A percentile compares a stretch with the other conserved stretches of the same genome.
phyloP scores from a whole-genome alignment of 169 alveolate species.

The Plasmodium vinckei region DNA sequence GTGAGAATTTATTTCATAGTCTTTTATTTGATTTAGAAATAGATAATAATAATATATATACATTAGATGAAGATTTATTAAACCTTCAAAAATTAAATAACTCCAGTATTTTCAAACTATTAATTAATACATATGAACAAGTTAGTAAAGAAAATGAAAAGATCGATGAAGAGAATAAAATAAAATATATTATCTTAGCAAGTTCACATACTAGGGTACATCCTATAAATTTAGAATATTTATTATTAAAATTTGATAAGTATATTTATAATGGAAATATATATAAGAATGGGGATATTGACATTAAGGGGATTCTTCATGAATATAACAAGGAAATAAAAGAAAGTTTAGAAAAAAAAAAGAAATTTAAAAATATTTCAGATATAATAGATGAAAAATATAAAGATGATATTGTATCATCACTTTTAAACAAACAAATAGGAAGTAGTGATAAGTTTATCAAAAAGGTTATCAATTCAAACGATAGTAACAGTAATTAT shows the following conservation, averaged over 20 bases:
- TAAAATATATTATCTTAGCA: constrained; percentile 41
- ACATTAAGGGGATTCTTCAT: constrained; percentile 22
- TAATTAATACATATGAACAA: constrained; percentile 16
- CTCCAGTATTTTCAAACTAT: constrained; percentile 11
- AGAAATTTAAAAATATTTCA: background rate
- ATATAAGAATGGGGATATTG: constrained; percentile 40
- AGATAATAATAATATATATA: constrained; percentile 25
- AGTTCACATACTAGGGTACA: constrained; percentile 32
- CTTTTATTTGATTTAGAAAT: constrained; percentile 54
- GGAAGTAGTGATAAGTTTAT: constrained; percentile 34
- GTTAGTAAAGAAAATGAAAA: background rate
- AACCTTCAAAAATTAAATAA: constrained; percentile 36
- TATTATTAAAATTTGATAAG: constrained; percentile 37
- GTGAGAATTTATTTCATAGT: constrained; percentile 41
- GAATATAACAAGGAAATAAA: constrained; percentile 46
- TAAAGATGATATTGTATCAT: background rate
- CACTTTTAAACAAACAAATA: background rate
- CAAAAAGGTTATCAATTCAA: background rate
- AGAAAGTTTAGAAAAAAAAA: constrained; percentile 3
- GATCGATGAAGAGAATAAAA: background rate
- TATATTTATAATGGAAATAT: constrained; percentile 38
- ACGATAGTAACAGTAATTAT: background rate
- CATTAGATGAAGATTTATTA: constrained; percentile 35
- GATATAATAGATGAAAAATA: background rate
- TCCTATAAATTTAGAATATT: constrained; percentile 52